phyloP scores from a whole-genome alignment of 305 asterid genomes.

The Fraxinus sp. region DNA sequence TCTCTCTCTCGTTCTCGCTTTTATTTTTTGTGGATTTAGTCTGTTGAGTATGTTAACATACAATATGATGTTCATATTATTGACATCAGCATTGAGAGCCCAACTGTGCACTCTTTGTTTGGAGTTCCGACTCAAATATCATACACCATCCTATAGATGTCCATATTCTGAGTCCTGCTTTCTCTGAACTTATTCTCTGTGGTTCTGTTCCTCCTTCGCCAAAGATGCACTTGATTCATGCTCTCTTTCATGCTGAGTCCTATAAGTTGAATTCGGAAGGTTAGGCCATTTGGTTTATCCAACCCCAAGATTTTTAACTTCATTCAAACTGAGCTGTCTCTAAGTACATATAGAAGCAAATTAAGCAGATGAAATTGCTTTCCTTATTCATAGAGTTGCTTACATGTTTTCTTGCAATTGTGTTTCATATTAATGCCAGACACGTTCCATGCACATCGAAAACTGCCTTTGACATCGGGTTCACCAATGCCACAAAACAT shows the following conservation, averaged over 20 bases:
- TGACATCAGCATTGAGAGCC: background rate
- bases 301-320: slow-evolving; percentile 16
- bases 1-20: background rate
- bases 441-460: slow-evolving; percentile 48
- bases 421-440: slow-evolving; percentile 37
- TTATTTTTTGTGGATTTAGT: background rate
- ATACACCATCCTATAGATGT: background rate
- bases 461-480: slow-evolving; percentile 37
- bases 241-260: slow-evolving; percentile 17
- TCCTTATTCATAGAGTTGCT: background rate
- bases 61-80: background rate
- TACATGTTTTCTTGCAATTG: slow-evolving; percentile 4
- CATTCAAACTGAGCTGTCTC: background rate
- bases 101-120: background rate
- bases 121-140: background rate
- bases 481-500: slow-evolving; percentile 32
- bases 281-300: slow-evolving; percentile 15
- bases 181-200: background rate
- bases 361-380: slow-evolving; percentile 5
- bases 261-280: slow-evolving; percentile 11
- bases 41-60: background rate
- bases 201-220: background rate
- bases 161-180: background rate
- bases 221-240: slow-evolving; percentile 3
- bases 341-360: slow-evolving; percentile 2